Base-by-base conservation (phyloP, 225 moss, liverwort and hornwort species). In the Bryoerythrophyllum caledonicum region DNA sequence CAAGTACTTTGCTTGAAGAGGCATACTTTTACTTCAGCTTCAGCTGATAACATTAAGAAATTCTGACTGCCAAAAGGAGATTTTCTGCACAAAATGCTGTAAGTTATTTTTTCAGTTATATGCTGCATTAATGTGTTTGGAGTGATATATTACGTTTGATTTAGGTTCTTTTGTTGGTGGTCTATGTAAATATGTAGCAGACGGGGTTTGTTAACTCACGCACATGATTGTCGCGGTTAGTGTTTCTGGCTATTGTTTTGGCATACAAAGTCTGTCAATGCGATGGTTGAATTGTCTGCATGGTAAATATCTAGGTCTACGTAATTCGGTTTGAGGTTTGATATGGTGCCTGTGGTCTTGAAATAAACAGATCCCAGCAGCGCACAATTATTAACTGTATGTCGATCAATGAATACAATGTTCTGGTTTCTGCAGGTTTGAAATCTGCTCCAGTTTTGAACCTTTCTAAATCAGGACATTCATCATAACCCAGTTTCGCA, bases 301-400 rank as follows among this genome's bases (percentile, higher is more conserved):
- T 43, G 57, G 24, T 28, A 23, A 57, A n/a, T 80, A 8, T 58
- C 0, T 38, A 69, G 37, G 32, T 44, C 30, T 74, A 44, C 32
- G 53, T 60, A 54, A 20, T 8, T 70, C 57, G 56, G 32, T 49
- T 69, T 56, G 56, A 80, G 35, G 51, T 49, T 67, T 49, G 37
- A 67, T 63, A 48, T 41, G 26, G 65, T 80, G 40, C 49, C n/a
- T 73, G 51, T 76, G 70, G 26, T 20, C 24, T 40, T 77, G 53
- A 49, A 35, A 71, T 58, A 27, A 60, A 65, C 87, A 97, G 96
- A 43, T 99, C 97, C 65, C 97, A 99, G 77, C 97, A 99, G 76
- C 94, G 93, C 59, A 94, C 97, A n/a, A 99, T 94, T 54, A 94
- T 99, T 40, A 99, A 99, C 37, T 99, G 97, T 85, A 99, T 99